Evolutionary conservation across 2,329 filamentous ascomycete species (phyloP), one percentile per base, ranked within the genome.

Genomic region (Claviceps fusiformis): DNA sequence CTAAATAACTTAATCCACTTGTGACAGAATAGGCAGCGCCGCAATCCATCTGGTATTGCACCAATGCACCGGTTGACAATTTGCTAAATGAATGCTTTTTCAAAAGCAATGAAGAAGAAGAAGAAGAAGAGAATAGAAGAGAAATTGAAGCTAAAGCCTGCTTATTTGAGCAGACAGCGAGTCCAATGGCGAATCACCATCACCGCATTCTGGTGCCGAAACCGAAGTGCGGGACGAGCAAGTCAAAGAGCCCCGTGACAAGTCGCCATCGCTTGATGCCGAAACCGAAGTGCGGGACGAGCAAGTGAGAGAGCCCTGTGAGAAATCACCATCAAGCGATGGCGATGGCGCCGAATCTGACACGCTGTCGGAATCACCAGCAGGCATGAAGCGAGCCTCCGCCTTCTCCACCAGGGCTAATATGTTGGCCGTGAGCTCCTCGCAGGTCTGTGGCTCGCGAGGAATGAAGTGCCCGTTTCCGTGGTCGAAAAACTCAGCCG

Each of bases 391-490:
- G 19, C 7, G 19, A 19, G 43, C 8, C 13, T 53, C 51, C 4
- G 15, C 31, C 9, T 47, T 46, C n/a, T 53, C 31, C 15, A 39
- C 15, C 51, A 53, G 10, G 19, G 19, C n/a, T 27, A 5, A 10
- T n/a, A 60, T 53, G 39, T 39, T 47, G 15, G 44, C 41, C 1
- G 52, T 71, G 15, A 79, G 64, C 59, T 78, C 75, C 58, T 70
- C 70, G 54, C 78, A 70, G 0, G 74, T 75, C 15, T 68, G 69
- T 54, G 70, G 71, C 55, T 80, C 77, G 57, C 79, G 70, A 0
- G 82, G 81, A 5, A 85, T 68, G 0, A 79, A 83, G 62, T 85
- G 82, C 0, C 81, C 82, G 61, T 83, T 83, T 5, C 79, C 81
- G 58, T 83, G 80, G 59, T 85, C 81, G 57, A 84, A 84, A n/a